phyloP scores from a whole-genome alignment of 495 filamentous ascomycete species.

The Letharia columbiana region DNA sequence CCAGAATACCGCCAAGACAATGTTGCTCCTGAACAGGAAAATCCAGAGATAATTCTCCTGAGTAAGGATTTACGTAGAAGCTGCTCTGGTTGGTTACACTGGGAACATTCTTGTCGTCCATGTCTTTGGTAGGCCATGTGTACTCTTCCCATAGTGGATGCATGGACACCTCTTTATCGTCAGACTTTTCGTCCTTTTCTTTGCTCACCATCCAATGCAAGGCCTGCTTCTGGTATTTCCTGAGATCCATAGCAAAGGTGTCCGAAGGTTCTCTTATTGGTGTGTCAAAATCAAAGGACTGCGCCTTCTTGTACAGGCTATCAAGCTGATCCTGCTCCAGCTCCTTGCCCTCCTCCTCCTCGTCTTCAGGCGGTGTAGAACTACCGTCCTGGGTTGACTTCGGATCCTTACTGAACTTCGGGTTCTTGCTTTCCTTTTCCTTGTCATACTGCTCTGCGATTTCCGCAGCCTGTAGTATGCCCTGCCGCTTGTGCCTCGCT shows the following conservation, averaged over 20 bases:
- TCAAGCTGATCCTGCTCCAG: conserved; percentile 94
- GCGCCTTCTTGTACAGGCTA: conserved; percentile 87
- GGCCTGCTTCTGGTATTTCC: conserved; percentile 93
- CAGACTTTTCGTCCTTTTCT: conserved; percentile 65
- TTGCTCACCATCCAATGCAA: conserved; percentile 93
- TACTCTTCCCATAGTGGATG: conserved; percentile 98
- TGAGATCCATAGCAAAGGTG: conserved; percentile 72
- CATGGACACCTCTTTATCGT: conserved; percentile 64
- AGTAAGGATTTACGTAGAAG: conserved; percentile 96
- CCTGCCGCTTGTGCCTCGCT: conserved; percentile 69
- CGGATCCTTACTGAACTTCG: conserved; percentile 34
- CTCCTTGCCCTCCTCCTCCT: conserved; percentile 76
- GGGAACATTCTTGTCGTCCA: conserved; percentile 68
- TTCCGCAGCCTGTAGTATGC: conserved; percentile 77
- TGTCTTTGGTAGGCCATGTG: conserved; percentile 76
- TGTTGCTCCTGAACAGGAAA: conserved; percentile 92
- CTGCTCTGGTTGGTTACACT: conserved; percentile 50
- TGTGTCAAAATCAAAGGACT: conserved; percentile 91
- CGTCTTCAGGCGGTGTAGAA: conserved; percentile 49
- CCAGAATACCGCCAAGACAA: conserved; percentile 86
- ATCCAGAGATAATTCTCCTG: conserved; percentile 83
- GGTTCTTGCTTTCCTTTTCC: conserved; percentile 36
- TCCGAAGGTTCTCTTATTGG: conserved; percentile 73
- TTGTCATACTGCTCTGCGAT: conserved; percentile 71
- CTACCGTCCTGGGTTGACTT: conserved; percentile 39